Evolutionary conservation across 164 flowering plant genomes (phyloP).

Genomic region (Aristolochia contorta): DNA sequence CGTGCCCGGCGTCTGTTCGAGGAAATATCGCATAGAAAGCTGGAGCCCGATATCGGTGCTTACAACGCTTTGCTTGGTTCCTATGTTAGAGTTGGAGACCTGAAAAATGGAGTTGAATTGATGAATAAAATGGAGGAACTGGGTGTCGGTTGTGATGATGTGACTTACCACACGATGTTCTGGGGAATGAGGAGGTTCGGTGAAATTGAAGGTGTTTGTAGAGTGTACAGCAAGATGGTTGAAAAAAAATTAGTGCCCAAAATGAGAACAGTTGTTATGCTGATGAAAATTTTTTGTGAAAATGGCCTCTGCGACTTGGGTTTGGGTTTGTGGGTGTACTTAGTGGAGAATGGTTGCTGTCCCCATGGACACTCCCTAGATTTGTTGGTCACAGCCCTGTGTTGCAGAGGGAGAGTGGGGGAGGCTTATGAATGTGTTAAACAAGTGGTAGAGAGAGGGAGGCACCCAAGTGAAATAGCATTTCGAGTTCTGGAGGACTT

Average conservation of each 20-base stretch:
- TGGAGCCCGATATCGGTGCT: slow-evolving; percentile 49
- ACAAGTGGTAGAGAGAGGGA: slow-evolving; percentile 62
- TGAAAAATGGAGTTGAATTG: slow-evolving; percentile 31
- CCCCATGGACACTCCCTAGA: slow-evolving; percentile 72
- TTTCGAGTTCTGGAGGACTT: slow-evolving; percentile 40
- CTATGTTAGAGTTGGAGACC: slow-evolving; percentile 33
- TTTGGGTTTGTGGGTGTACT: slow-evolving; percentile 52
- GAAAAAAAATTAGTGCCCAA: slow-evolving; percentile 51
- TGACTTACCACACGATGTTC: slow-evolving; percentile 64
- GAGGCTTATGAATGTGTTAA: slow-evolving; percentile 54
- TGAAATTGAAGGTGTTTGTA: slow-evolving; percentile 33
- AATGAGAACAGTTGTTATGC: slow-evolving; percentile 60
- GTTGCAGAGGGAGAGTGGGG: slow-evolving; percentile 38
- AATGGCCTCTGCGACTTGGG: slow-evolving; percentile 42
- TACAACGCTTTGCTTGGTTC: slow-evolving; percentile 66
- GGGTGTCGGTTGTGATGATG: slow-evolving; percentile 37
- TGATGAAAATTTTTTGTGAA: slow-evolving; percentile 67
- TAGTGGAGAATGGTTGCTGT: slow-evolving; percentile 59
- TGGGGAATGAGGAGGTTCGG: slow-evolving; percentile 39
- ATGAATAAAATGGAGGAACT: slow-evolving; percentile 73
- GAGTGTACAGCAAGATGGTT: slow-evolving; percentile 44
- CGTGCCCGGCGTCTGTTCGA: slow-evolving; percentile 52
- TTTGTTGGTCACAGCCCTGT: slow-evolving; percentile 55
- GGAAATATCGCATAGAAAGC: slow-evolving; percentile 35
- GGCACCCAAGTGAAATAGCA: slow-evolving; percentile 31